A percentile compares a stretch with the other conserved stretches of the same genome.
These are phyloP conservation scores for Hippophae rhamnoides DNA, from an alignment of 306 rosid genomes.

Conservation along the genomic window DNA sequence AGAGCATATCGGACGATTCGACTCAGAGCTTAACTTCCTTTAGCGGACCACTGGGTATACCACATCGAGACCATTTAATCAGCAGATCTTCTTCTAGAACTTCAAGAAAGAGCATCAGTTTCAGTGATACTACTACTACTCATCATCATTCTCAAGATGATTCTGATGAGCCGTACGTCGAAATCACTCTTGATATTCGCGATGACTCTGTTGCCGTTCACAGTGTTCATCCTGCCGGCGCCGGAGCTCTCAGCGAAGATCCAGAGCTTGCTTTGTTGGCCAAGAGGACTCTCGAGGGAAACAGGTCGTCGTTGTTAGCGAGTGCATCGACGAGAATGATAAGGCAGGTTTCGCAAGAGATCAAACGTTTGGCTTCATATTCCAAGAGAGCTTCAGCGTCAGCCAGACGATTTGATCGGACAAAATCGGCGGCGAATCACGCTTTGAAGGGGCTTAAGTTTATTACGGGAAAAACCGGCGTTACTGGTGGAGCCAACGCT, in stretches of 20 bases:
- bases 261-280: slow-evolving; percentile 39
- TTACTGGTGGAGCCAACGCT: slow-evolving; percentile 15
- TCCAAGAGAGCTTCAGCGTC: slow-evolving; percentile 24
- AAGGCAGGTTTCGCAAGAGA: slow-evolving; percentile 49
- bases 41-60: background rate
- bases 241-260: slow-evolving; percentile 20
- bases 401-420: slow-evolving; percentile 30
- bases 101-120: slow-evolving; percentile 7
- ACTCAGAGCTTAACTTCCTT: background rate
- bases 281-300: slow-evolving; percentile 27
- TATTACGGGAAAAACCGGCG: slow-evolving; percentile 32
- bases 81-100: background rate
- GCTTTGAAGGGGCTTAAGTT: slow-evolving; percentile 48
- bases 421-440: slow-evolving; percentile 40
- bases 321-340: slow-evolving; percentile 26
- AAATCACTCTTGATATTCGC: slow-evolving; percentile 47
- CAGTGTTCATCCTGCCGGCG: slow-evolving; percentile 38
- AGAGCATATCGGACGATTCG: no score
- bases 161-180: slow-evolving; percentile 31
- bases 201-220: slow-evolving; percentile 51
- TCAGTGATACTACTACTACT: background rate
- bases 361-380: slow-evolving; percentile 37
- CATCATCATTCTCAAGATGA: background rate
- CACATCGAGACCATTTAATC: background rate
- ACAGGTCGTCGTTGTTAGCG: slow-evolving; percentile 30